Base-by-base conservation (phyloP, 2,329 filamentous ascomycete species). In the Colletotrichum sublineola region DNA sequence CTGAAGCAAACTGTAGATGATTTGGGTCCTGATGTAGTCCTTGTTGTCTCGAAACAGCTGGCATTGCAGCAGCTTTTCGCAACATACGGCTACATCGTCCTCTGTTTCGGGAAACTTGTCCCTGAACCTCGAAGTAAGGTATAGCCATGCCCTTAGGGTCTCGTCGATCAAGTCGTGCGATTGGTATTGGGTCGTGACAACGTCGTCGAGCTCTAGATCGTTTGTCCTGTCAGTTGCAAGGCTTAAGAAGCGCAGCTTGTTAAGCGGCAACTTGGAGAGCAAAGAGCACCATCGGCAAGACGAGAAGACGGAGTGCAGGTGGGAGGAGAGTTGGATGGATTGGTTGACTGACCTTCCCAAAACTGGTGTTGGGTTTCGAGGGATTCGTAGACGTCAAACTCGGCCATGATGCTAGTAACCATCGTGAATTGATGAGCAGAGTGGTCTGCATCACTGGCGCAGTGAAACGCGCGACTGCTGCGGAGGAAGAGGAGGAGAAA, bases 1-100 rank as follows among this genome's bases (percentile, higher is more conserved):
- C 87, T 97, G 88, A 75, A 98, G 84, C 64, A 99, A 86, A 80
- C 94, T 95, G 82, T 97, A 95, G 75, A 98, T 91, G 78, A 99
- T 94, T 84, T 98, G 96, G 56, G 90, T 93, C 74, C 96, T 93
- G 74, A 98, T 93, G 82, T 99, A 98, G 69, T 94, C 92, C 76
- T 90, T 89, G 81, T 98, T 92, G 18, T 87, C 82, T 36, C 84
- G 82, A 81, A 97, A 99, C 56, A 98, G 85, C 24, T 85, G 84
- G 80, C 95, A 95, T 64, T 92, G 87, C 70, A 97, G 86, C 48
- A 99, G 88, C 80, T 90, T 90, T 81, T 94, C 93, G 72, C 93
- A 92, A 84, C 95, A 98, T 77, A 87, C 90, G 33, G 91, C 91
- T 70, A 97, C 87, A 78, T 97, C 94, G 78, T 95, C 91, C 76